phyloP scores from a whole-genome alignment of 148 eudicot species.

The Selenicereus undatus region DNA sequence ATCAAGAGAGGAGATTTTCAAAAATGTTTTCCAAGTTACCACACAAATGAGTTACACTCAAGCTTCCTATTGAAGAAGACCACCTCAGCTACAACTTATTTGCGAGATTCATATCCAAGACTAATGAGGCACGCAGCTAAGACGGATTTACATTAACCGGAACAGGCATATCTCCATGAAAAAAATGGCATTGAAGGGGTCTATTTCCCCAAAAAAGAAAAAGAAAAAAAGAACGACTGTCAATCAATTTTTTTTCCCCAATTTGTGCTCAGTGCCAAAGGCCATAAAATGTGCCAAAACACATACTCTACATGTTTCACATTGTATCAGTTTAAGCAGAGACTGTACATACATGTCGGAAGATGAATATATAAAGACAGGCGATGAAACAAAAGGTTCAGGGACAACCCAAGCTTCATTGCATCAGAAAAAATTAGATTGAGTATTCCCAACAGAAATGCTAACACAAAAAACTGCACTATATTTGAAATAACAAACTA shows the following conservation, averaged over 20 bases:
- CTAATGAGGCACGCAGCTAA: constrained; percentile 2
- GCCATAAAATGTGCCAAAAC: not conserved
- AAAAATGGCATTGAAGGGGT: not conserved
- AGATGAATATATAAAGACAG: not conserved
- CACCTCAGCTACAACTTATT: not conserved
- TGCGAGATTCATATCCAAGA: not conserved
- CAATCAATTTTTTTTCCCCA: not conserved
- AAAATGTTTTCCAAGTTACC: not conserved
- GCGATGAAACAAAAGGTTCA: not conserved
- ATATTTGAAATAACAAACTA: not conserved
- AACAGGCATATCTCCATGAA: not conserved
- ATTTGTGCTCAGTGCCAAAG: not conserved
- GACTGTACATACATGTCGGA: not conserved
- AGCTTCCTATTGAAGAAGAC: not conserved
- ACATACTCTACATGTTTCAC: not conserved
- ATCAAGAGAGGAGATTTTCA: not conserved
- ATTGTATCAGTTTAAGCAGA: constrained; percentile 3
- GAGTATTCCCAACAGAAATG: not conserved
- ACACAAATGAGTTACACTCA: no score
- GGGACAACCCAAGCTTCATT: not conserved
- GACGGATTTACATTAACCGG: not conserved
- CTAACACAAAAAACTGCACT: not conserved
- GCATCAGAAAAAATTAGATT: not conserved
- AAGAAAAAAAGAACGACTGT: no score
- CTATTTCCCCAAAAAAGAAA: no score